phyloP scores from a whole-genome alignment of 1,139 yeast genomes.

The Yamadazyma epiphylla region DNA sequence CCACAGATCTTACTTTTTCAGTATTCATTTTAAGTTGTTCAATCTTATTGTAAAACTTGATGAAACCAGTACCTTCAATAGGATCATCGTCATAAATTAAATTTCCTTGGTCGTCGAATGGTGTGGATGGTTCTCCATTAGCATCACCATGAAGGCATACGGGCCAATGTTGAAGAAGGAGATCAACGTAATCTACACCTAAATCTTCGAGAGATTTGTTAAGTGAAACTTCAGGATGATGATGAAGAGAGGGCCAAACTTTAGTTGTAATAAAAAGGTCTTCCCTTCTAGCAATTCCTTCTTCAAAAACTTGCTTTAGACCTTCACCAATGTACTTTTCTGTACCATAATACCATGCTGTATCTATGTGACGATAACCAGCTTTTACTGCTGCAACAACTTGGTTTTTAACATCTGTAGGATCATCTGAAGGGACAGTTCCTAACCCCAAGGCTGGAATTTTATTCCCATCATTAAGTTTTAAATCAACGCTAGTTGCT shows the following conservation, averaged over 20 bases:
- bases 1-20: conserved; percentile 31
- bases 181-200: conserved; percentile 56
- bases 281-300: conserved; percentile 47
- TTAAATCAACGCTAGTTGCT: conserved; percentile 20
- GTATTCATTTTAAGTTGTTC: conserved; percentile 37
- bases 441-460: conserved; percentile 42
- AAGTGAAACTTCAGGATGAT: conserved; percentile 35
- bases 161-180: conserved; percentile 65
- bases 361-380: conserved; percentile 39
- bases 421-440: conserved; percentile 30
- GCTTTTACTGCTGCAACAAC: conserved; percentile 38
- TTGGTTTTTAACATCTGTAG: conserved; percentile 31
- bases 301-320: conserved; percentile 42
- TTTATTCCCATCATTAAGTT: conserved; percentile 27
- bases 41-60: conserved; percentile 45
- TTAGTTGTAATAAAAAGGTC: conserved; percentile 60
- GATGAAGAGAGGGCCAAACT: conserved; percentile 48
- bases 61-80: conserved; percentile 31
- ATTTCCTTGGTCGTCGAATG: conserved; percentile 38
- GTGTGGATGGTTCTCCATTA: conserved; percentile 33
- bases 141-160: conserved; percentile 34
- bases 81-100: conserved; percentile 41
- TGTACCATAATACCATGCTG: conserved; percentile 48
- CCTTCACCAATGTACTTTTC: conserved; percentile 51
- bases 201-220: conserved; percentile 32